Conservation (phyloP, 257 asterid species). For the Handroanthus guayacan region DNA sequence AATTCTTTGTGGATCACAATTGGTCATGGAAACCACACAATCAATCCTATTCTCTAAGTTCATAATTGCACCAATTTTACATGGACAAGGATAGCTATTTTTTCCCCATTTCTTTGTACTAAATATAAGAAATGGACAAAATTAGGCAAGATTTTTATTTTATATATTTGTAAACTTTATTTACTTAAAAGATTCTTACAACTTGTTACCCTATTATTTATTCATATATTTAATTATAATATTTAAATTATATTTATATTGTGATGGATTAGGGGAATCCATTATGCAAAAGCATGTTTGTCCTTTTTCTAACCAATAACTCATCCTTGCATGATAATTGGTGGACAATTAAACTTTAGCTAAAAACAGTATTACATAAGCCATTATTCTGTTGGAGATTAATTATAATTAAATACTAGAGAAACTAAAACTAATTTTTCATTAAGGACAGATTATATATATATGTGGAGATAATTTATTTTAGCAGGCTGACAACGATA, state of each 20-base stretch:
- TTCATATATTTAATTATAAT: not conserved
- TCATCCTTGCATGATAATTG: not conserved
- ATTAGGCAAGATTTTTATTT: too few relatives aligned
- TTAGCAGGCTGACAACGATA: not conserved
- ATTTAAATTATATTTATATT: not conserved
- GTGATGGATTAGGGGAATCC: not conserved
- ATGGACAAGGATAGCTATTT: too few relatives aligned
- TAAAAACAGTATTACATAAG: not conserved
- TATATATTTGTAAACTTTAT: too few relatives aligned
- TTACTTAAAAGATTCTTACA: too few relatives aligned
- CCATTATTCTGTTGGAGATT: not conserved
- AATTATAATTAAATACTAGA: not conserved
- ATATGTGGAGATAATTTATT: not conserved
- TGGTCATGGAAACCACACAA: too few relatives aligned
- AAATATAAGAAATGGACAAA: too few relatives aligned
- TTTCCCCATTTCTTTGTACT: too few relatives aligned
- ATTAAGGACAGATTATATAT: not conserved
- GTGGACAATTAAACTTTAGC: not conserved
- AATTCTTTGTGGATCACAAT: too few relatives aligned
- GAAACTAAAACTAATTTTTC: not conserved
- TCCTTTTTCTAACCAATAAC: not conserved
- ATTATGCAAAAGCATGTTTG: constrained; percentile 29
- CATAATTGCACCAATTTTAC: too few relatives aligned
- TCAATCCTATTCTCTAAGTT: too few relatives aligned
- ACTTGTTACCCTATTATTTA: not conserved